Evolutionary conservation across 805 yeast species (phyloP).

Genomic region (Torulaspora maleeae): DNA sequence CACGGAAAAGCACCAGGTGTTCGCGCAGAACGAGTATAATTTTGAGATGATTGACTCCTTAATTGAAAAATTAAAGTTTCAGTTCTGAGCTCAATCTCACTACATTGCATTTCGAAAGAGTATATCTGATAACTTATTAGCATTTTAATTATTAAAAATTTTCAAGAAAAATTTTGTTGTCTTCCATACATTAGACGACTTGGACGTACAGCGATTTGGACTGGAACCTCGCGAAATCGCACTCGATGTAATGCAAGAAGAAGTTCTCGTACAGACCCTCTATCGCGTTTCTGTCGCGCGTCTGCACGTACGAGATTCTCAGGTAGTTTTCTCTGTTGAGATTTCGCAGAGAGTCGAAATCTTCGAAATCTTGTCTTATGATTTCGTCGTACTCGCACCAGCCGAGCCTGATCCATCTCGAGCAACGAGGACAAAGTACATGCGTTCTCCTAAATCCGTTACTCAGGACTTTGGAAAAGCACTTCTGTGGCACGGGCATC

Average conservation of each 20-base stretch:
- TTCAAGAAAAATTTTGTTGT: not conserved
- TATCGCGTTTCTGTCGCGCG: slow-evolving; percentile 10
- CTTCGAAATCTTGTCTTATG: slow-evolving; percentile 13
- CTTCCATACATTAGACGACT: not conserved
- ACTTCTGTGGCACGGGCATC: slow-evolving; percentile 19
- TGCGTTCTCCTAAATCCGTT: slow-evolving; percentile 17
- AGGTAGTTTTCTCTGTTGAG: slow-evolving; percentile 8
- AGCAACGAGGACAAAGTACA: slow-evolving; percentile 20
- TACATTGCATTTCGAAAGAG: slow-evolving; percentile 3
- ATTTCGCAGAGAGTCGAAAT: slow-evolving; percentile 14
- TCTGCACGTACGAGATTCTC: slow-evolving; percentile 13
- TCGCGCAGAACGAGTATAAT: slow-evolving; percentile 67
- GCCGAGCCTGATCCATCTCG: slow-evolving; percentile 18
- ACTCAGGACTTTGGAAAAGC: slow-evolving; percentile 13
- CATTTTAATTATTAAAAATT: not conserved
- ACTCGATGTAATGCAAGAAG: slow-evolving; percentile 18
- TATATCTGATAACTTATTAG: not conserved
- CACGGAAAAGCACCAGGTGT: slow-evolving; percentile 66
- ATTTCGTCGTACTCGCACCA: slow-evolving; percentile 21
- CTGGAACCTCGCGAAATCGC: slow-evolving; percentile 9
- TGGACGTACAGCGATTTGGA: slow-evolving; percentile 4
- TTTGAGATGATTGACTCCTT: slow-evolving; percentile 74
- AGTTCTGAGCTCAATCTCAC: slow-evolving; percentile 16
- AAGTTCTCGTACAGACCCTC: slow-evolving; percentile 25
- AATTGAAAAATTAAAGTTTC: slow-evolving; percentile 42